These are phyloP conservation scores for Populus simonii DNA, from an alignment of 345 rosid species.

Conservation along the genomic window DNA sequence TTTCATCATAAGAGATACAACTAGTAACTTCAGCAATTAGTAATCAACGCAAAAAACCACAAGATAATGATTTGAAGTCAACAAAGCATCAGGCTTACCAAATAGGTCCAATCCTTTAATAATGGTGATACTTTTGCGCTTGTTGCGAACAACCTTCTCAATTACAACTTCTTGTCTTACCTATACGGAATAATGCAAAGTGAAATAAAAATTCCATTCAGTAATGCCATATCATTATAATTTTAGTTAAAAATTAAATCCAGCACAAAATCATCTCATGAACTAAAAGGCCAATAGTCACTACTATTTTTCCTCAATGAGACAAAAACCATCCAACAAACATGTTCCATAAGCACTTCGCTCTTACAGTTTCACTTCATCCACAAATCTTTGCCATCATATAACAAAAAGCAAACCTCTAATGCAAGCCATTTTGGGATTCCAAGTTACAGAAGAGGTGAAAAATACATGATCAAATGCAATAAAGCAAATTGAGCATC, in stretches of 20 bases:
- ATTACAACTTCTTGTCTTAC: slow-evolving; percentile 87
- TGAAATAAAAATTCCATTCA: background rate
- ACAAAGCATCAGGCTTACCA: slow-evolving; percentile 48
- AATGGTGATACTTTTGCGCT: slow-evolving; percentile 88
- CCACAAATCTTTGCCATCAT: background rate
- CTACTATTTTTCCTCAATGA: background rate
- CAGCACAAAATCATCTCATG: background rate
- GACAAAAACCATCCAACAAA: background rate
- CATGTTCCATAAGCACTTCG: too few relatives aligned
- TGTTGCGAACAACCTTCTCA: slow-evolving; percentile 85
- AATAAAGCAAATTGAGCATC: background rate
- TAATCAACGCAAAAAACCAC: background rate
- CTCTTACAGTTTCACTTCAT: too few relatives aligned
- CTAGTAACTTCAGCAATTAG: background rate
- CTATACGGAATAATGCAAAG: slow-evolving; percentile 29
- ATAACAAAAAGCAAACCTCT: background rate
- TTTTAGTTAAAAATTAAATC: background rate
- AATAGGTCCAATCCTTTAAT: slow-evolving; percentile 91
- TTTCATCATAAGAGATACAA: background rate
- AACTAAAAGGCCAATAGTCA: background rate
- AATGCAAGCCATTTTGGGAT: background rate
- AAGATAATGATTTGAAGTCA: slow-evolving; percentile 10
- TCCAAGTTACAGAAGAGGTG: background rate
- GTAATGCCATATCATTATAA: background rate
- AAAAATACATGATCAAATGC: background rate